phyloP scores from a whole-genome alignment of 2,329 filamentous ascomycete genomes.

The Cladophialophora carrionii region DNA sequence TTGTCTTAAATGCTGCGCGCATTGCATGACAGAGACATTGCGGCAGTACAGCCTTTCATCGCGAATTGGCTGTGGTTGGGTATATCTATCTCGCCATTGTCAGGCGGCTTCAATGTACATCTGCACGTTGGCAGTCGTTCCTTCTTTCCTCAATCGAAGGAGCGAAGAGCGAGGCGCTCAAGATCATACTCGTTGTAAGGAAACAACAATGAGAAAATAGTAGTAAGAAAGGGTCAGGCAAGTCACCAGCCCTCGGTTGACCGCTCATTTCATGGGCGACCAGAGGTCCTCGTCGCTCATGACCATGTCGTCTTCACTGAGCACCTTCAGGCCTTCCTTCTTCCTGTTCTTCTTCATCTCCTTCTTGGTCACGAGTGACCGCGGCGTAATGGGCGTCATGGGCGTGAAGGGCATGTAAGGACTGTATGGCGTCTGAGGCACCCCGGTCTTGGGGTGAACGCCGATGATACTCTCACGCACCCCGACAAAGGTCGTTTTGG shows the following conservation, averaged over 20 bases:
- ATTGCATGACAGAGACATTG: too few species aligned
- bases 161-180: conserved; percentile 52
- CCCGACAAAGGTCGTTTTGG: conserved; percentile 55
- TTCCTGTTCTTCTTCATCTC: conserved; percentile 49
- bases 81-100: conserved; percentile 5
- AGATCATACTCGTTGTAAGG: not conserved
- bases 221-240: not conserved
- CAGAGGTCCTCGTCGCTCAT: conserved; percentile 53
- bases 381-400: conserved; percentile 51
- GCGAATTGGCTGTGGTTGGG: not conserved
- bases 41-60: not conserved
- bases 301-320: conserved; percentile 54
- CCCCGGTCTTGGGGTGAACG: conserved; percentile 50
- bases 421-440: conserved; percentile 54
- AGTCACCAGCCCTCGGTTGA: not conserved
- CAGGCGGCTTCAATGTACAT: conserved; percentile 4
- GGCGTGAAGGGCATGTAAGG: conserved; percentile 57
- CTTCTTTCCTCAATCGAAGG: not conserved
- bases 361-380: conserved; percentile 49
- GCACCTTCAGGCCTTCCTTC: conserved; percentile 49
- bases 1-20: too few species aligned
- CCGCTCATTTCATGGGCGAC: conserved; percentile 38
- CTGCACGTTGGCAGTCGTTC: not conserved
- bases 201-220: not conserved
- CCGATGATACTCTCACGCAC: conserved; percentile 44